Evolutionary conservation across 2,329 filamentous ascomycete genomes (phyloP).

Genomic region (Penicillium verrucosum): DNA sequence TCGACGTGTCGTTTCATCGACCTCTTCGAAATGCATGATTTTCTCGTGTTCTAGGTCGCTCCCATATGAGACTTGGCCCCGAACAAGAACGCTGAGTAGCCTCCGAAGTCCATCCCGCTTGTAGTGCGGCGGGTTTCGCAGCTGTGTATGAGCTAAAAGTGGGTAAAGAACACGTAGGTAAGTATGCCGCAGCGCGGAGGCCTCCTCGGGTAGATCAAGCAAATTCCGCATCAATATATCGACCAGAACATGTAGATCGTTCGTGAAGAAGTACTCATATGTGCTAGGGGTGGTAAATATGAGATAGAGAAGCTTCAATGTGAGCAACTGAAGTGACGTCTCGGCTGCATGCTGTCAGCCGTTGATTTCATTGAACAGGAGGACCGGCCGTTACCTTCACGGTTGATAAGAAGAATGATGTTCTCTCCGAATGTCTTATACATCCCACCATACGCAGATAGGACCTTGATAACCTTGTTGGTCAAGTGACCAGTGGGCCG

Average conservation of each 20-base stretch:
- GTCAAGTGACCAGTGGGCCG: conserved; percentile 59
- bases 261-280: conserved; percentile 98
- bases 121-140: conserved; percentile 82
- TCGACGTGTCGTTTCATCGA: conserved; percentile 49
- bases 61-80: conserved; percentile 65
- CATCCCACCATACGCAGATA: conserved; percentile 72
- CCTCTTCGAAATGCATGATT: conserved; percentile 49
- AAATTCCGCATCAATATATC: conserved; percentile 96
- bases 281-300: conserved; percentile 89
- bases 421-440: conserved; percentile 98
- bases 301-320: conserved; percentile 90
- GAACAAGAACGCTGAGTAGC: conserved; percentile 69
- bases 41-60: conserved; percentile 43
- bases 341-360: conserved; percentile 54
- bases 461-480: conserved; percentile 88
- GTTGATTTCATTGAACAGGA: not conserved
- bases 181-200: conserved; percentile 72
- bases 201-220: conserved; percentile 88
- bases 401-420: conserved; percentile 89
- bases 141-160: conserved; percentile 84
- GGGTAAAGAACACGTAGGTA: conserved; percentile 92
- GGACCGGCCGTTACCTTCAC: conserved; percentile 60
- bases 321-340: conserved; percentile 90
- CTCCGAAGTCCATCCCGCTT: conserved; percentile 81
- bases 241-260: conserved; percentile 87